Evolutionary conservation across 345 rosid species (phyloP), one percentile per base, ranked within the genome.

Genomic region (Excoecaria cochinchinensis): DNA sequence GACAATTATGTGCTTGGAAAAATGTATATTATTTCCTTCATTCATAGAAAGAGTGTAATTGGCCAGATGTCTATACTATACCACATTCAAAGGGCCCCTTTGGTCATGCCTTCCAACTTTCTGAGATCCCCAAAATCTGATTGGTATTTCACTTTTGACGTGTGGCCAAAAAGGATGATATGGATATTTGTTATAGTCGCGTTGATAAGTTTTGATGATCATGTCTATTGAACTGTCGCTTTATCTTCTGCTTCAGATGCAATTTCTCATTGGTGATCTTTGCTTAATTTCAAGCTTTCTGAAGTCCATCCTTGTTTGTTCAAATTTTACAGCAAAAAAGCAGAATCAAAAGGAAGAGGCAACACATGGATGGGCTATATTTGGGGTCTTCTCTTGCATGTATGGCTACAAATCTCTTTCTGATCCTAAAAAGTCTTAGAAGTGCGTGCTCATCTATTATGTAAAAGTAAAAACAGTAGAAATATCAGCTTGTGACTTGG

Each of bases 301-400:
- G 19, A 74, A 66, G 8, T 9, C 59, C 53, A 44, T 31, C 60
- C 51, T 44, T 69, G 66, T 67, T 78, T 80, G 17, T 38, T 77
- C 50, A 31, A 57, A 75, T 50, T 62, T 73, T 82, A 85, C 90
- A 95, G 99, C 88, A 63, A 81, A 82, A 73, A 81, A 82, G 67
- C 93, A 93, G 85, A 84, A 85, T 52, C 74, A 67, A 75, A 85
- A 73, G 70, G 92, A 85, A 77, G 93, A 90, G 56, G 78, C 90
- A 77, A 73, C 79, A n/a, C 82, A 86, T 78, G 97, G 98, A 74
- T 95, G 98, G 99, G 97, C 94, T 62, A 81, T 84, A 74, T 95
- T 93, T 64, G 99, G 99, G 64, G 85, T 91, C 75, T 62, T 93
- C 76, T 95, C 97, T 82, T 95, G 94, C 90, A 82, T 91, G 99